Percentiles rank a stretch among this genome's conserved stretches.
phyloP scores from a whole-genome alignment of 2,329 filamentous ascomycete genomes.

The Monosporascus sp. region DNA sequence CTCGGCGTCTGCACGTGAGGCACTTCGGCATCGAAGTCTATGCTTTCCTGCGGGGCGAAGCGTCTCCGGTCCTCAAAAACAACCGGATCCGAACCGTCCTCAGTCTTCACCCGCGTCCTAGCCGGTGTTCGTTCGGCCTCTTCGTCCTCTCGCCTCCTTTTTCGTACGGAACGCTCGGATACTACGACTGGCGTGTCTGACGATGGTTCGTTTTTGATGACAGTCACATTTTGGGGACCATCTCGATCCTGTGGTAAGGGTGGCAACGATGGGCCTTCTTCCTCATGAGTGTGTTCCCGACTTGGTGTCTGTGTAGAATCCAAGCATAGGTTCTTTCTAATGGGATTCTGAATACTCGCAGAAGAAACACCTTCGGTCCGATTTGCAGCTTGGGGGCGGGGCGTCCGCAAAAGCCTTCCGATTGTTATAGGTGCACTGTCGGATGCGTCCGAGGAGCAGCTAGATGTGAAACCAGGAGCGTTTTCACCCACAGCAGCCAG shows the following conservation, averaged over 20 bases:
- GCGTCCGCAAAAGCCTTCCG: background rate
- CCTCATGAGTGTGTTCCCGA: constrained; percentile 4
- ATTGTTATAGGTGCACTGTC: constrained; percentile 1
- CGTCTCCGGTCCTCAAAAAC: constrained; percentile 18
- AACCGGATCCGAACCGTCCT: constrained; percentile 29
- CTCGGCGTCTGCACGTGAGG: constrained; percentile 37
- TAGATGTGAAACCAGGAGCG: constrained; percentile 10
- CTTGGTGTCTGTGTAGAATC: constrained; percentile 6
- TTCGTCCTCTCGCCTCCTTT: constrained; percentile 34
- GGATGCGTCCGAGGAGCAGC: constrained; percentile 16
- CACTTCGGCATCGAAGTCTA: constrained; percentile 53
- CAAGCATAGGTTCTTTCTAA: background rate
- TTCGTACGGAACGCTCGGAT: constrained; percentile 43
- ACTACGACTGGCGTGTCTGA: constrained; percentile 48
- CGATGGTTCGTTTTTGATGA: constrained; percentile 46
- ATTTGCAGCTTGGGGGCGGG: background rate
- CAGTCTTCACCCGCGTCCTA: constrained; percentile 36
- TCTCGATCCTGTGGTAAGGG: constrained; percentile 16
- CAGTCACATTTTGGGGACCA: background rate
- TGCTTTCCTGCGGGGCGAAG: constrained; percentile 46
- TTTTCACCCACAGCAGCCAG: constrained; percentile 8
- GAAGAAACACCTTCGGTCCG: background rate
- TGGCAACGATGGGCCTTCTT: constrained; percentile 21
- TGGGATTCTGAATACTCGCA: background rate
- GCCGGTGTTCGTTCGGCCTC: constrained; percentile 16